Conservation (phyloP, 306 rosid species). For the Cicer cuneatum region DNA sequence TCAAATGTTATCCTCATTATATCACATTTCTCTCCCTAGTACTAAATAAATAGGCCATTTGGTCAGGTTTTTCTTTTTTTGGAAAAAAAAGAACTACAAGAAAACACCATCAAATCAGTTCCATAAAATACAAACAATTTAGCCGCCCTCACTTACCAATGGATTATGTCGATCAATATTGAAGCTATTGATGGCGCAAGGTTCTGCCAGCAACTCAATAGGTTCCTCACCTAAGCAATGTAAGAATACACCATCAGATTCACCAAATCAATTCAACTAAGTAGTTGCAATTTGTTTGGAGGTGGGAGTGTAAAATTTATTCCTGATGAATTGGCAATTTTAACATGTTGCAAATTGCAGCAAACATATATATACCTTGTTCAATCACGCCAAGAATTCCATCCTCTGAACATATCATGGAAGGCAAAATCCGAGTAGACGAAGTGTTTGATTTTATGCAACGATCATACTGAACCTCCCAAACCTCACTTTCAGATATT, state of each 20-base stretch:
- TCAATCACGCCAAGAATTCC: slow-evolving; percentile 82
- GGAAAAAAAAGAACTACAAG: background rate
- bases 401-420: slow-evolving; percentile 92
- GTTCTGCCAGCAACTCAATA: slow-evolving; percentile 82
- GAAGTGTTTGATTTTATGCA: slow-evolving; percentile 67
- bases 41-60: slow-evolving; percentile 10
- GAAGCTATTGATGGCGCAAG: slow-evolving; percentile 93
- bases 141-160: slow-evolving; percentile 60
- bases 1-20: background rate
- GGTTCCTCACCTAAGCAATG: slow-evolving; percentile 70
- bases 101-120: background rate
- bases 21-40: background rate
- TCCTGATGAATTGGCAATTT: slow-evolving; percentile 14
- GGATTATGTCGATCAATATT: slow-evolving; percentile 84
- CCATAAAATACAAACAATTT: slow-evolving; percentile 21
- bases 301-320: background rate
- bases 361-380: slow-evolving; percentile 62
- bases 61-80: background rate
- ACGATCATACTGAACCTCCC: slow-evolving; percentile 94
- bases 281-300: background rate
- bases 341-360: slow-evolving; percentile 33
- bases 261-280: slow-evolving; percentile 31
- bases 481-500: slow-evolving; percentile 89
- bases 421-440: slow-evolving; percentile 74
- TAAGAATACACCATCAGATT: slow-evolving; percentile 10